Evolutionary conservation across 225 moss, liverwort and hornwort genomes (phyloP), one percentile per base, ranked within the genome.

Genomic region (Physcomitrium patens): DNA sequence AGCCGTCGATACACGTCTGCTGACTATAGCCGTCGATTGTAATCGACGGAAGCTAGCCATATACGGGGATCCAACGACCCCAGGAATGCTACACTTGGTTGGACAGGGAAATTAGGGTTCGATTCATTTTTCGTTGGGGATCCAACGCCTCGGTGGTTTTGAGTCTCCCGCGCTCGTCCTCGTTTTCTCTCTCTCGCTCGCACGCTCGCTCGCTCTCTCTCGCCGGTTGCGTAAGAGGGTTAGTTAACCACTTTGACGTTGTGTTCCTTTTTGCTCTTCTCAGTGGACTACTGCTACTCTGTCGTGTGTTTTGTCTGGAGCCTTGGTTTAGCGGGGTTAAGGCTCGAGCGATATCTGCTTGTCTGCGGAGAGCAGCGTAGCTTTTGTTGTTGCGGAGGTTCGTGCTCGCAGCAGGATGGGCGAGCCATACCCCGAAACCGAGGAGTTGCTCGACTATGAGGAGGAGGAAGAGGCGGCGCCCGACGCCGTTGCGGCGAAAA

Each of bases 371-470:
- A 17, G 54, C 52, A 46, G n/a, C 64, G 37, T 37, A 53, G 71
- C 43, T 26, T n/a, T 59, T 79, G 41, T 7, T 68, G 77, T 71
- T 42, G 43, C 28, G 22, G 80, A 65, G 51, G 62, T 80, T 62
- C 28, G 42, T 48, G 63, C 55, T 43, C 68, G 67, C 73, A 54
- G 63, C 72, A 68, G 22, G 11, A 88, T 88, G 88, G 88, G 88
- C 46, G 88, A 88, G 65, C 86, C 86, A 14, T 89, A 89, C 18
- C 80, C 86, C 44, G 88, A 88, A 75, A 82, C 88, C 6, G 89
- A 89, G 79, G 89, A 89, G 86, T 84, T 89, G 80, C 89, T 89
- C 72, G 89, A 89, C 76, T 89, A 89, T 84, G 89, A 89, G 69
- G 89, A 89, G 86, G 89, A 89, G 84, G 89, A 89, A 71, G 89